These are phyloP conservation scores for Craterostigma plantagineum DNA, from an alignment of 257 asterid species.

Conservation along the genomic window DNA sequence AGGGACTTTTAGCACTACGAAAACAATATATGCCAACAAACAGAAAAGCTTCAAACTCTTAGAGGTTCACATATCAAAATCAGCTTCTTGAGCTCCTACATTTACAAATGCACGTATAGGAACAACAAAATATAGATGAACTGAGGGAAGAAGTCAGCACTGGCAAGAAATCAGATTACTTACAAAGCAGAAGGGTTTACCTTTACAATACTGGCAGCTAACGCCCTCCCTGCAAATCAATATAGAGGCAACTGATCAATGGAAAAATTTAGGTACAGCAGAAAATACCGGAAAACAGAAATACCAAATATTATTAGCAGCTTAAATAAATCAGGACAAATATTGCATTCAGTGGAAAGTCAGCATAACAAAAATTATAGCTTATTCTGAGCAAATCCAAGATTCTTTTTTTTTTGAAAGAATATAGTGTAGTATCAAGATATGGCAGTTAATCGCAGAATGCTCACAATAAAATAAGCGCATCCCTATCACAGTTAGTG, in stretches of 20 bases:
- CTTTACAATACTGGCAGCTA: conserved; percentile 65
- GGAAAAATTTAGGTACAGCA: conserved; percentile 6
- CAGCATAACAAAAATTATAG: too few relatives aligned
- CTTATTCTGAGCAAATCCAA: too few relatives aligned
- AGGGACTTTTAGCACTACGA: too few relatives aligned
- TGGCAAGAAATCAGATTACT: conserved; percentile 3
- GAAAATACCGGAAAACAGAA: neutral
- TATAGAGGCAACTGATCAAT: conserved; percentile 3
- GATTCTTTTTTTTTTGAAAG: neutral
- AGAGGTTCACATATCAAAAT: too few relatives aligned
- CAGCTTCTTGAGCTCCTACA: too few relatives aligned
- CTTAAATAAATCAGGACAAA: too few relatives aligned
- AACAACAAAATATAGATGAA: neutral
- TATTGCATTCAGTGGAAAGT: too few relatives aligned
- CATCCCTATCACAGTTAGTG: too few relatives aligned
- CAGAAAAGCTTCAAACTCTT: too few relatives aligned
- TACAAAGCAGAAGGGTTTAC: conserved; percentile 17
- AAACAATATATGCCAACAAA: too few relatives aligned
- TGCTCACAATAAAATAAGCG: neutral
- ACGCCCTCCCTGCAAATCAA: conserved; percentile 66
- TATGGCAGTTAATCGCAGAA: neutral
- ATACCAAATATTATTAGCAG: conserved; percentile 1
- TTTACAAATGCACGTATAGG: neutral
- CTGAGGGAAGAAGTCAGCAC: conserved; percentile 6
- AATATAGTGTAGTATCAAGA: neutral